These are phyloP conservation scores for Boletus rufocinnamomeus DNA, from an alignment of 768 basidiomycete genomes.

Conservation along the genomic window DNA sequence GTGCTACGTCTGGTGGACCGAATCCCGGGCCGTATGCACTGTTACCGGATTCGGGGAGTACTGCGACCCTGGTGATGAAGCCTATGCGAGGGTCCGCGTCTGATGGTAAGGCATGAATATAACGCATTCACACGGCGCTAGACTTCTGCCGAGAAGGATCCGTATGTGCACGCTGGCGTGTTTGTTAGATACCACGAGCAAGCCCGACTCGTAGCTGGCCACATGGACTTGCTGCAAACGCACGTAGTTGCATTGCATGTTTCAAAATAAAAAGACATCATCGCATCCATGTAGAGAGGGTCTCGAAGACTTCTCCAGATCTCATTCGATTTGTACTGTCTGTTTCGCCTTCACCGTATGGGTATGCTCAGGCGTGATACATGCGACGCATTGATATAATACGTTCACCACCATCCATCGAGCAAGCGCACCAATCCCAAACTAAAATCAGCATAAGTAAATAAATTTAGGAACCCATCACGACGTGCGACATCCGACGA, in stretches of 20 bases:
- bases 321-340: conserved; percentile 6
- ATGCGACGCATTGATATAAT: neutral
- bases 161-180: neutral
- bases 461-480: neutral
- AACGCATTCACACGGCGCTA: too few relatives aligned
- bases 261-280: conserved; percentile 3
- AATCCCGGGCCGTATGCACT: conserved; percentile 25
- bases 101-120: conserved; percentile 23
- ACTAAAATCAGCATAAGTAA: neutral
- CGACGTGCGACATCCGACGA: neutral
- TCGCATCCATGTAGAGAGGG: conserved; percentile 2
- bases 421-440: neutral
- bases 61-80: conserved; percentile 33
- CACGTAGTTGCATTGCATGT: conserved; percentile 14
- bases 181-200: conserved; percentile 20
- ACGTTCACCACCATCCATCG: neutral
- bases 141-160: neutral
- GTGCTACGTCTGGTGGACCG: neutral
- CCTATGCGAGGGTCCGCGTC: conserved; percentile 25
- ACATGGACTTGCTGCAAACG: conserved; percentile 25
- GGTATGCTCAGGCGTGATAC: neutral
- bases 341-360: neutral
- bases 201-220: conserved; percentile 35
- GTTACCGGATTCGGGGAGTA: conserved; percentile 30
- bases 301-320: neutral